Evolutionary conservation across 495 filamentous ascomycete species (phyloP).

Genomic region (Aspergillus taichungensis): DNA sequence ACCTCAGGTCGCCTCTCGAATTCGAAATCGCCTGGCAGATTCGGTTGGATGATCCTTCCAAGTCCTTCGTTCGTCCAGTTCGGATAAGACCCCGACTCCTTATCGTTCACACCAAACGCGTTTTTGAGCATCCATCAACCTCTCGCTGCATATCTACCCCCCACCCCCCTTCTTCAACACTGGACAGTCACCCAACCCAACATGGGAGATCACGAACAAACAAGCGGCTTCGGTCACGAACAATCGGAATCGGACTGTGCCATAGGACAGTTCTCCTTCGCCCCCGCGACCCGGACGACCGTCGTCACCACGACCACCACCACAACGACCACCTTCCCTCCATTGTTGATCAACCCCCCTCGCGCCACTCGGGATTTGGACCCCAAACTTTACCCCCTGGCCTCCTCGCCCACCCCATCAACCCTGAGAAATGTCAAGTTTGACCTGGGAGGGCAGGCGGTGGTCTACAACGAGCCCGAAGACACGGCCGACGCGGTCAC

Average conservation of each 20-base stretch:
- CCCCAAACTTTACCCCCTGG: slow-evolving; percentile 82
- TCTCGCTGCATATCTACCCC: slow-evolving; percentile 4
- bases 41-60: too few species aligned
- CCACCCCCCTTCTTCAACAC: slow-evolving; percentile 6
- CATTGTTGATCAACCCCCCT: slow-evolving; percentile 67
- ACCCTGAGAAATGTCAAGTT: slow-evolving; percentile 67
- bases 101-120: slow-evolving; percentile 8
- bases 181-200: slow-evolving; percentile 15
- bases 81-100: too few species aligned
- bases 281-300: slow-evolving; percentile 63
- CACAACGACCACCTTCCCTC: slow-evolving; percentile 82
- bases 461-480: slow-evolving; percentile 59
- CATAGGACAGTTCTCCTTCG: slow-evolving; percentile 60
- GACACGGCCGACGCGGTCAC: slow-evolving; percentile 44
- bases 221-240: slow-evolving; percentile 11
- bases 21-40: too few species aligned
- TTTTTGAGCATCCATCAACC: slow-evolving; percentile 6
- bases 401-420: slow-evolving; percentile 67
- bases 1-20: slow-evolving; percentile 7
- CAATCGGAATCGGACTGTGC: slow-evolving; percentile 20
- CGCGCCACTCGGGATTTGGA: slow-evolving; percentile 67
- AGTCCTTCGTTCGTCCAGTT: too few species aligned
- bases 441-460: slow-evolving; percentile 54
- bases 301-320: slow-evolving; percentile 91
- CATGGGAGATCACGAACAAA: slow-evolving; percentile 25